Conservation (phyloP, 306 rosid genomes). For the Herpetospermum pedunculosum region DNA sequence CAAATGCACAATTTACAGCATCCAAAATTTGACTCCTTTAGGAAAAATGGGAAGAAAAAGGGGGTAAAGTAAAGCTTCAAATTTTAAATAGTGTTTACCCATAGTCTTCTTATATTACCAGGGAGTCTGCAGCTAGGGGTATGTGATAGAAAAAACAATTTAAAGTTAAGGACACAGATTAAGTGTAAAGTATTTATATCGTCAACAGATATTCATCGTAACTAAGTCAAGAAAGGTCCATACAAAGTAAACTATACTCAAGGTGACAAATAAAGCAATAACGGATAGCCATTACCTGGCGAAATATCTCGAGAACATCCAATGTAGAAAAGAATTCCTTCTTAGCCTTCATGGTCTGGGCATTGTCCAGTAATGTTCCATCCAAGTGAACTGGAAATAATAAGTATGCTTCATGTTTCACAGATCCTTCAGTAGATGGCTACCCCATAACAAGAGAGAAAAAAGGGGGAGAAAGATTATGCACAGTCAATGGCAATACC, state of each 20-base stretch:
- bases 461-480: not conserved
- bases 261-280: not conserved
- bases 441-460: slow-evolving; percentile 25
- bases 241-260: not conserved
- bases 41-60: not conserved
- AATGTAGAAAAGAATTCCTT: slow-evolving; percentile 77
- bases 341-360: slow-evolving; percentile 68
- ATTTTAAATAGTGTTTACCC: not conserved
- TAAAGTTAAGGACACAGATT: not conserved
- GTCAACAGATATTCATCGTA: not conserved
- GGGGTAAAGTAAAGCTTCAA: not conserved
- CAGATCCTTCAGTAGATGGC: slow-evolving; percentile 70
- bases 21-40: not conserved
- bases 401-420: slow-evolving; percentile 93
- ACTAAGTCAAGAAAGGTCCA: not conserved
- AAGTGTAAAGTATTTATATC: not conserved
- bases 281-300: slow-evolving; percentile 45
- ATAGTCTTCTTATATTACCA: not conserved
- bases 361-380: slow-evolving; percentile 94
- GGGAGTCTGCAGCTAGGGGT: not conserved
- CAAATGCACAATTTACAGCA: not conserved
- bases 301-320: slow-evolving; percentile 87
- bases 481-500: not conserved
- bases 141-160: not conserved
- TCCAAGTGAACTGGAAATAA: slow-evolving; percentile 98